Evolutionary conservation across 2,329 filamentous ascomycete species (phyloP), one percentile per base, ranked within the genome.

Genomic region (Aspergillus udagawae): DNA sequence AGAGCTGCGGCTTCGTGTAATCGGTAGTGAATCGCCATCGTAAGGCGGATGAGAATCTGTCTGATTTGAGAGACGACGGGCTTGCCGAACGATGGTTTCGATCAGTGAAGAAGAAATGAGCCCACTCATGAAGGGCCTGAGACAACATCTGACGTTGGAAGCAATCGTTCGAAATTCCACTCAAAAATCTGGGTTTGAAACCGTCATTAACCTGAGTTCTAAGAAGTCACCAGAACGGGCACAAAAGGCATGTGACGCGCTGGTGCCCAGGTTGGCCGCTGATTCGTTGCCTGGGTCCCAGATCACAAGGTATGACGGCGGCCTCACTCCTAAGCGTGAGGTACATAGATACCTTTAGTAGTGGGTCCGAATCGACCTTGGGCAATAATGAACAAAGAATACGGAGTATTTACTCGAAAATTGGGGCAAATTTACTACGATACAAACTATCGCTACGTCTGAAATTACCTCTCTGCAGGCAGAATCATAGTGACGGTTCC

Each of bases 81-180:
- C 73, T 69, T 74, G 72, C 61, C 75, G 75, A 60, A 77, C 65
- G 61, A 76, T 73, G 51, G 75, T 71, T 63, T 78, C 76, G 58
- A 75, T 73, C 50, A 79, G 65, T 56, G 76, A 71, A 44, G 77
- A 77, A 29, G 70, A 70, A 52, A 79, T 69, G 51, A 75, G 75
- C 64, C 73, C 71, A 67, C 71, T 79, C 77, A 80, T 80, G 71
- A 66, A 70, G 65, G 64, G 63, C 63, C 60, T 53, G 32, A 60
- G 55, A 41, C 51, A 59, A 60, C 67, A 63, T 61, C 53, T 59
- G 53, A 56, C 35, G 28, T 35, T 32, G 17, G 20, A 20, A 44
- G 20, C 14, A 49, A 23, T 53, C 52, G 41, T 52, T 57, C 55
- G 29, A 14, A 53, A 47, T n/a, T 44, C 20, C 21, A 35, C 25